These are phyloP conservation scores for Serendipita sp. DNA, from an alignment of 768 basidiomycete genomes.

Conservation along the genomic window DNA sequence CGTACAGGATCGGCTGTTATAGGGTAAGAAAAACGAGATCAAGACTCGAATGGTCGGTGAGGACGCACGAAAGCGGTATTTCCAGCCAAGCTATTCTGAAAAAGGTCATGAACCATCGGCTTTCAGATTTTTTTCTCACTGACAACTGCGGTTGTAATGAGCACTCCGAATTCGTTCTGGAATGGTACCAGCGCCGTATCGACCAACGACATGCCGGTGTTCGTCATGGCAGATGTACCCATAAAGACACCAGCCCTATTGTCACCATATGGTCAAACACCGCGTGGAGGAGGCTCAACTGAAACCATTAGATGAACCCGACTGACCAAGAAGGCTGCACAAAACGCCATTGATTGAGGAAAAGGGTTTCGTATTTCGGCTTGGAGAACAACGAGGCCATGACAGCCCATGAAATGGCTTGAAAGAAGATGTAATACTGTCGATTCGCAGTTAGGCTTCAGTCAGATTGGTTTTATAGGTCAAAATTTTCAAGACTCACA, in stretches of 20 bases:
- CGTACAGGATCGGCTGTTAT: constrained; percentile 70
- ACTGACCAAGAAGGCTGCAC: constrained; percentile 51
- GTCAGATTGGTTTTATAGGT: not conserved
- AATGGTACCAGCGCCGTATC: constrained; percentile 89
- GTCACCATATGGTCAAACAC: not conserved
- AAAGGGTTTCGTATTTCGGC: constrained; percentile 22
- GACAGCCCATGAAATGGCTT: constrained; percentile 51
- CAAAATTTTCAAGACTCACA: constrained; percentile 13
- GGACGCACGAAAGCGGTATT: constrained; percentile 82
- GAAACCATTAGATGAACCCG: not conserved
- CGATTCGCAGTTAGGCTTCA: not conserved
- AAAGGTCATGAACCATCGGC: constrained; percentile 41
- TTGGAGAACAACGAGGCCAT: constrained; percentile 67
- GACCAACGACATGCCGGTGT: constrained; percentile 72
- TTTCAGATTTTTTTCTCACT: not conserved
- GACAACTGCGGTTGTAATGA: constrained; percentile 6
- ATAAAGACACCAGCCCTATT: constrained; percentile 40
- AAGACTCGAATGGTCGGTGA: not conserved
- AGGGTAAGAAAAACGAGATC: not conserved
- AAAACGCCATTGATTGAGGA: constrained; percentile 18
- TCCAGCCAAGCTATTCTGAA: constrained; percentile 51
- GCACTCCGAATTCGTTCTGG: constrained; percentile 36
- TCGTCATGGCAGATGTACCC: constrained; percentile 71
- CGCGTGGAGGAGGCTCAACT: not conserved
- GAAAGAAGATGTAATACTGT: constrained; percentile 64